phyloP scores from a whole-genome alignment of 306 rosid species.

The Arachis stenosperma region DNA sequence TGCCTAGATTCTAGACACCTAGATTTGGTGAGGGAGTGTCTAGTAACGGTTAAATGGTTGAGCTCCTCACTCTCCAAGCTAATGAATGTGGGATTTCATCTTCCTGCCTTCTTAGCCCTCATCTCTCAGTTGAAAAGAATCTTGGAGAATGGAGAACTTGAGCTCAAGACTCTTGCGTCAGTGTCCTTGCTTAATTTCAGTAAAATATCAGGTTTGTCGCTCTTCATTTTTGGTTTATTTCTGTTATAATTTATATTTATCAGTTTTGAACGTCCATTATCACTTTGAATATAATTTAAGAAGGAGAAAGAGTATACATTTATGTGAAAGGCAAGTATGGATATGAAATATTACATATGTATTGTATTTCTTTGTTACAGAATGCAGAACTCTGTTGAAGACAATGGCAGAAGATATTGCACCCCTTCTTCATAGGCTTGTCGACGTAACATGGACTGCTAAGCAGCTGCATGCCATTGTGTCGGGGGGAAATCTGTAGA shows the following conservation, averaged over 20 bases:
- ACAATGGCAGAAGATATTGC: slow-evolving; percentile 62
- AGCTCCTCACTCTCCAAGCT: slow-evolving; percentile 57
- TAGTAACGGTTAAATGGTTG: slow-evolving; percentile 71
- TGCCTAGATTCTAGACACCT: slow-evolving; percentile 56
- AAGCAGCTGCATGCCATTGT: slow-evolving; percentile 57
- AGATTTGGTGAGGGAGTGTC: slow-evolving; percentile 59
- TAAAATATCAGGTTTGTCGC: slow-evolving; percentile 69
- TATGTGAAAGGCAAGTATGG: not conserved
- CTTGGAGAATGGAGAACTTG: slow-evolving; percentile 56
- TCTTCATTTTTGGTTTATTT: not conserved
- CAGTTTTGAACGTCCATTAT: not conserved
- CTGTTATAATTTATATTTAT: not conserved
- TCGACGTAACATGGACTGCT: slow-evolving; percentile 68
- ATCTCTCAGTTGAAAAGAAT: slow-evolving; percentile 53
- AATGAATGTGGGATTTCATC: slow-evolving; percentile 54
- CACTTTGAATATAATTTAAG: not conserved
- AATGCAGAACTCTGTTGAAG: slow-evolving; percentile 66
- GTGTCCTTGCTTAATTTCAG: slow-evolving; percentile 73
- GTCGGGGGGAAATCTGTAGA: slow-evolving; percentile 39
- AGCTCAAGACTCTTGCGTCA: slow-evolving; percentile 72
- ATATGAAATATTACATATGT: slow-evolving; percentile 6
- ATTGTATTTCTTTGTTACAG: slow-evolving; percentile 39
- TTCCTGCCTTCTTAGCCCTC: slow-evolving; percentile 55
- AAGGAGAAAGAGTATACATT: not conserved
- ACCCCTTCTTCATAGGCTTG: slow-evolving; percentile 58